Evolutionary conservation across 140 eudicot genomes (phyloP).

Genomic region (Flaveria floridana): DNA sequence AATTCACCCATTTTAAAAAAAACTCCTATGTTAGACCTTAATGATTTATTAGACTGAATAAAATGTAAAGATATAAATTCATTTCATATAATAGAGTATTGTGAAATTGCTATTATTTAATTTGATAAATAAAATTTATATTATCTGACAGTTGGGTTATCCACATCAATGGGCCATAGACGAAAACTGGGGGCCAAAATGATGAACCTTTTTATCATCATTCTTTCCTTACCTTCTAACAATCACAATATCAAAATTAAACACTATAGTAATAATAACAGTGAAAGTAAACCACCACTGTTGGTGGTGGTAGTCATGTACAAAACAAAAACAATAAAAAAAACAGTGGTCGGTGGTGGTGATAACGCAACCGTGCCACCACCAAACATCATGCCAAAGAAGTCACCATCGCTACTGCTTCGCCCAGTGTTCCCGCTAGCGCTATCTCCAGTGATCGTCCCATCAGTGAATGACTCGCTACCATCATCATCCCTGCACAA

Average conservation of each 20-base stretch:
- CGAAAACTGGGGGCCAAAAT: conserved; percentile 25
- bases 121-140: neutral
- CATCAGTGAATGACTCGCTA: conserved; percentile 39
- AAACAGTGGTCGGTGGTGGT: conserved; percentile 29
- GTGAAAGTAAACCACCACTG: conserved; percentile 38
- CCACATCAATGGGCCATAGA: conserved; percentile 17
- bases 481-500: conserved; percentile 60
- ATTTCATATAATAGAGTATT: neutral
- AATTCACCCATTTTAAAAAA: no score
- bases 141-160: neutral
- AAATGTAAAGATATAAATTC: neutral
- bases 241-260: conserved; percentile 23
- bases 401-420: conserved; percentile 42
- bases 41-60: neutral
- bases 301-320: conserved; percentile 39
- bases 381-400: conserved; percentile 64
- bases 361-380: conserved; percentile 42
- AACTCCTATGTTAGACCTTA: neutral
- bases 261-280: conserved; percentile 34
- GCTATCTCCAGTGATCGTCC: conserved; percentile 50
- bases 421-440: conserved; percentile 39
- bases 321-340: conserved; percentile 46
- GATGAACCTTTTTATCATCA: conserved; percentile 22
- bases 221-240: conserved; percentile 1
- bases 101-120: neutral